A percentile compares a stretch with the other conserved stretches of the same genome.
phyloP scores from a whole-genome alignment of 352 stramenopile genomes.

The Pythium brassicae region DNA sequence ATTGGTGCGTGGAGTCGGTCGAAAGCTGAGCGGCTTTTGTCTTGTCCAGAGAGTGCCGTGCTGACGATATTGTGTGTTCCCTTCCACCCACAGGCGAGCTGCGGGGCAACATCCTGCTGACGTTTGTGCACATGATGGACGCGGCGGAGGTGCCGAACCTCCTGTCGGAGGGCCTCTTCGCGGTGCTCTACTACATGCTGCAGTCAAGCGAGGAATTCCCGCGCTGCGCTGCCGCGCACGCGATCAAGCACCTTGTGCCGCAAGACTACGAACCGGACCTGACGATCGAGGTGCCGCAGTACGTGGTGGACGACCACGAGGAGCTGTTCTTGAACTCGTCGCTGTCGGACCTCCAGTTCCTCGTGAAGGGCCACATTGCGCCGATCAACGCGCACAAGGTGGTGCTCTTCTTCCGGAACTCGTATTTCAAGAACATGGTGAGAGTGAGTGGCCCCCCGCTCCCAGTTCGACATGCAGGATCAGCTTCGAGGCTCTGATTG shows the following conservation, averaged over 20 bases:
- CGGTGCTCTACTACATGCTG: constrained; percentile 79
- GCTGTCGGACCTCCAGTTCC: constrained; percentile 81
- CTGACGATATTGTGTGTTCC: not conserved
- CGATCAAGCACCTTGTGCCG: constrained; percentile 84
- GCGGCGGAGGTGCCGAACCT: constrained; percentile 60
- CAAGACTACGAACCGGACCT: constrained; percentile 66
- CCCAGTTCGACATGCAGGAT: not conserved
- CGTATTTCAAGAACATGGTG: constrained; percentile 91
- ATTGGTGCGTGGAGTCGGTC: constrained; percentile 22
- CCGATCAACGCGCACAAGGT: constrained; percentile 88
- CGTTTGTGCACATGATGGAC: constrained; percentile 90
- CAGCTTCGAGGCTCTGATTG: constrained; percentile 7
- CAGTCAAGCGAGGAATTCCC: constrained; percentile 72
- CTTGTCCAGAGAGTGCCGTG: constrained; percentile 1
- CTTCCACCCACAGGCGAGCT: constrained; percentile 43
- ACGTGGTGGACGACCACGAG: constrained; percentile 85
- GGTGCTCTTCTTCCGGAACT: constrained; percentile 87
- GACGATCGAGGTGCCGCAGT: constrained; percentile 72
- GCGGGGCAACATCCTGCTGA: constrained; percentile 82
- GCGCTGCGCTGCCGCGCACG: constrained; percentile 74
- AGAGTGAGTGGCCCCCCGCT: constrained; percentile 52
- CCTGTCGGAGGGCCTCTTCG: constrained; percentile 71
- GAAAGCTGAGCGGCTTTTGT: not conserved
- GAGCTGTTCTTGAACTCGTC: constrained; percentile 82
- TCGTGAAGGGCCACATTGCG: constrained; percentile 82